Evolutionary conservation across 2,329 filamentous ascomycete genomes (phyloP).

Genomic region (Nemania sp.): DNA sequence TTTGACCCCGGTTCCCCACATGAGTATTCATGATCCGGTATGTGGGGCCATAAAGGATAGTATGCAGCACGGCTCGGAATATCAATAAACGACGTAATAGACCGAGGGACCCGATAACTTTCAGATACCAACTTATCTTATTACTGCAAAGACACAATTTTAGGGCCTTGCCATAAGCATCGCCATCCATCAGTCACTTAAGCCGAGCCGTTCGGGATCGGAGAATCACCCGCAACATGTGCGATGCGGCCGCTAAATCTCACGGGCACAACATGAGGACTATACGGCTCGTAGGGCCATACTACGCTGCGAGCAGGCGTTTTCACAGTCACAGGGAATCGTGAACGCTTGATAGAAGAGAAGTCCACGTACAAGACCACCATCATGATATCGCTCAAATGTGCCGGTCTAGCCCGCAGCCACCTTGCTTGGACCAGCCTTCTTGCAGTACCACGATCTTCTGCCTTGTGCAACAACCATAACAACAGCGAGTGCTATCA

Average conservation of each 20-base stretch:
- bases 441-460: not conserved
- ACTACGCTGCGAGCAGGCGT: not conserved
- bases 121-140: not conserved
- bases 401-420: conserved; percentile 8
- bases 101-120: not conserved
- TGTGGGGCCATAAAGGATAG: not conserved
- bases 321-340: not conserved
- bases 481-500: not conserved
- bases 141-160: not conserved
- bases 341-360: not conserved
- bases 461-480: not conserved
- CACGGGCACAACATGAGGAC: not conserved
- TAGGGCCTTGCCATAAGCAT: not conserved
- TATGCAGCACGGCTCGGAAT: conserved; percentile 20
- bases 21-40: not conserved
- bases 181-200: not conserved
- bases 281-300: not conserved
- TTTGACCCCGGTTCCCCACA: not conserved
- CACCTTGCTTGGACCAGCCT: conserved; percentile 3
- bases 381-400: conserved; percentile 22
- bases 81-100: not conserved
- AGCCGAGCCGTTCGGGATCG: conserved; percentile 15
- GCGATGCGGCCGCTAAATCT: conserved; percentile 7
- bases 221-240: conserved; percentile 21
- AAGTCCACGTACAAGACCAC: conserved; percentile 10